phyloP scores from a whole-genome alignment of 352 stramenopile species.

The Pythium guiyangense region DNA sequence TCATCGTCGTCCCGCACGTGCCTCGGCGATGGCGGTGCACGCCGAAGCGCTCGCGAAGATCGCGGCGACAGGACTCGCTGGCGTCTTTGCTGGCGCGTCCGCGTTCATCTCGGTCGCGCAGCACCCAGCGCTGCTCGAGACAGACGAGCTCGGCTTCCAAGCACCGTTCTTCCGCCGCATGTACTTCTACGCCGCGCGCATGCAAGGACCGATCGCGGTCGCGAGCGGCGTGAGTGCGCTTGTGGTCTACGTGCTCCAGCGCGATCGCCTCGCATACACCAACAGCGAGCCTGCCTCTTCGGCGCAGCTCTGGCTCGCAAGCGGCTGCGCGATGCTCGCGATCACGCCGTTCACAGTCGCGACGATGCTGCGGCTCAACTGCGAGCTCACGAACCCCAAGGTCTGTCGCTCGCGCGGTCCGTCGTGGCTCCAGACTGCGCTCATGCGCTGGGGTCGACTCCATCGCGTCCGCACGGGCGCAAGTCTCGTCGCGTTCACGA shows the following conservation, averaged over 20 bases:
- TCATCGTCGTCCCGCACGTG: not conserved
- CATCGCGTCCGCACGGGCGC: slow-evolving; percentile 29
- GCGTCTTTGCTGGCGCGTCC: slow-evolving; percentile 63
- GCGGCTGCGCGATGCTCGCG: slow-evolving; percentile 26
- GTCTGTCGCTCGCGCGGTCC: slow-evolving; percentile 14
- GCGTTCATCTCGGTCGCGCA: slow-evolving; percentile 71
- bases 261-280: slow-evolving; percentile 11
- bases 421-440: slow-evolving; percentile 22
- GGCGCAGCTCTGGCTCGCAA: slow-evolving; percentile 49
- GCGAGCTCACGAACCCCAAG: slow-evolving; percentile 19
- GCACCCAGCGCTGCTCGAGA: slow-evolving; percentile 66
- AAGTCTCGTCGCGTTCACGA: slow-evolving; percentile 29
- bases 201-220: slow-evolving; percentile 55
- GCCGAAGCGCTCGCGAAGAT: slow-evolving; percentile 62
- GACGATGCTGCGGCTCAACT: slow-evolving; percentile 33
- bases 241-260: slow-evolving; percentile 39
- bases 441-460: slow-evolving; percentile 27
- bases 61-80: slow-evolving; percentile 49
- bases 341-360: slow-evolving; percentile 35
- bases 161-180: slow-evolving; percentile 73
- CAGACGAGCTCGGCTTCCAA: slow-evolving; percentile 45
- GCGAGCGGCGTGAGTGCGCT: slow-evolving; percentile 49
- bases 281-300: slow-evolving; percentile 14
- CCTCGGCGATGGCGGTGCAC: slow-evolving; percentile 24
- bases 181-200: slow-evolving; percentile 68